Base-by-base conservation (phyloP, 768 basidiomycete species). In the Suillus spraguei region DNA sequence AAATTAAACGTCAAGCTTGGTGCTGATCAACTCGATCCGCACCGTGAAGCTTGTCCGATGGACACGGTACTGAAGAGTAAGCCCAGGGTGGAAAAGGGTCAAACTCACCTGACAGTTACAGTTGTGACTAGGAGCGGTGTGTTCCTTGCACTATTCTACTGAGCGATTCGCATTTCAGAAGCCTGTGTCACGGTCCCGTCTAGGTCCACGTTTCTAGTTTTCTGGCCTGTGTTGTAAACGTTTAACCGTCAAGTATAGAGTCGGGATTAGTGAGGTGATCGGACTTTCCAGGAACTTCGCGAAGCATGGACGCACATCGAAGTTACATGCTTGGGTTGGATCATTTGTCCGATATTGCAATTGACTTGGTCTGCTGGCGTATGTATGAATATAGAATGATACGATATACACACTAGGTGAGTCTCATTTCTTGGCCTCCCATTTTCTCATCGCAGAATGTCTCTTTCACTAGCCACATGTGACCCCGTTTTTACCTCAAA, bases 381-480 rank as follows among this genome's bases (percentile, higher is more conserved):
- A 39, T 11, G 28, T 11, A 58, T 55, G 36, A 22, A 5, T 32
- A n/a, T n/a, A n/a, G n/a, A n/a, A n/a, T n/a, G n/a, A 24, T 39
- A 39, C 10, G 11, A 1, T n/a, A n/a, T n/a, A 20, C 3, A n/a
- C n/a, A n/a, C n/a, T n/a, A n/a, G 20, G 56, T 58, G 38, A 28
- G 39, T 41, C 38, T 24, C 20, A 28, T 41, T 10, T 17, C 5
- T 41, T 32, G n/a, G 17, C 22, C 5, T 33, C 32, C 1, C 10
- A 53, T 13, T 53, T 20, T 22, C 9, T 56, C 38, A 17, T 24
- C 24, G 5, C 24, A 3, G 17, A 22, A 60, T 60, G 32, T 42
- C 62, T 38, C 50, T 46, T 36, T 46, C 61, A 17, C 9, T 60
- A 14, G 41, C 36, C 14, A 61, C 63, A 17, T 47, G 35, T 13